A percentile compares a stretch with the other conserved stretches of the same genome.
These are phyloP conservation scores for Penicillium rolfsii DNA, from an alignment of 2,329 filamentous ascomycete species.

Conservation along the genomic window DNA sequence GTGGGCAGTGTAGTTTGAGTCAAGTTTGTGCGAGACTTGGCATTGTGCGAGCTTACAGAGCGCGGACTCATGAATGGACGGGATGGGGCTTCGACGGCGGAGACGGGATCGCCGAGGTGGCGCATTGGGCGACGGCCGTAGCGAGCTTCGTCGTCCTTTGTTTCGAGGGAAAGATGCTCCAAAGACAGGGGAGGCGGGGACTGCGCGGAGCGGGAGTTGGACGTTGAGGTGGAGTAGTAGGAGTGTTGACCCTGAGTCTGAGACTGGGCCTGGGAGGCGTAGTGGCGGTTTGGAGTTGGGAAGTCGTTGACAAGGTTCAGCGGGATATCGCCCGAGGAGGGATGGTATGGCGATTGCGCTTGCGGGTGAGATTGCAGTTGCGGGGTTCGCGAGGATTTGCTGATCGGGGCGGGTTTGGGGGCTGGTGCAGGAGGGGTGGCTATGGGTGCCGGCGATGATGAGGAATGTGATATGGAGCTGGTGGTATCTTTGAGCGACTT, in stretches of 20 bases:
- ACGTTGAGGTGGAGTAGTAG: constrained; percentile 29
- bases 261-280: constrained; percentile 25
- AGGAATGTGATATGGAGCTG: constrained; percentile 43
- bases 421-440: constrained; percentile 36
- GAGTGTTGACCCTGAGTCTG: constrained; percentile 23
- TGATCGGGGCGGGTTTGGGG: constrained; percentile 42
- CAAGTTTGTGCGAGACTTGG: constrained; percentile 39
- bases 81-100: constrained; percentile 44
- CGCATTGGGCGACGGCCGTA: constrained; percentile 35
- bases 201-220: constrained; percentile 31
- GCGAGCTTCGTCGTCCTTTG: constrained; percentile 38
- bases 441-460: constrained; percentile 52
- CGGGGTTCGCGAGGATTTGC: constrained; percentile 27
- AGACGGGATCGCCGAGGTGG: constrained; percentile 40
- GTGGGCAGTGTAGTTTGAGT: constrained; percentile 66
- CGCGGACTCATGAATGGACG: constrained; percentile 44
- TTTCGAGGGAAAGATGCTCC: constrained; percentile 51
- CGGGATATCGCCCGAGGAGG: constrained; percentile 66
- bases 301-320: constrained; percentile 52
- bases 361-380: constrained; percentile 26
- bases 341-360: constrained; percentile 22
- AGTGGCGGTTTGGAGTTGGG: constrained; percentile 32
- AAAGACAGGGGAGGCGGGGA: constrained; percentile 46
- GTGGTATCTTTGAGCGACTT: constrained; percentile 66
- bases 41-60: constrained; percentile 44